phyloP scores from a whole-genome alignment of 1,139 yeast genomes.

The Debaryomycetaceae sp. region DNA sequence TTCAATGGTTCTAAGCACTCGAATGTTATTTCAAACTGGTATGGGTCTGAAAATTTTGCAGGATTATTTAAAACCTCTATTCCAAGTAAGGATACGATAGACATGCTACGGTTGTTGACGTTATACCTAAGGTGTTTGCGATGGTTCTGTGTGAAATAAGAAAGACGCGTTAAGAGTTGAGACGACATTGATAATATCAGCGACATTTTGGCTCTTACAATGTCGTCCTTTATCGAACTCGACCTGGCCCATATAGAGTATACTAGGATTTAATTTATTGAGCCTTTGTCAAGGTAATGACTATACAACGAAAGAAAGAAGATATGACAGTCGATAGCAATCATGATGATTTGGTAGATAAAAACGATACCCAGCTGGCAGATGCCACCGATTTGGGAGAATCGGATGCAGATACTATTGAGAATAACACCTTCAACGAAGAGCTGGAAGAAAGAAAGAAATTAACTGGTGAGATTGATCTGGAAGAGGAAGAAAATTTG shows the following conservation, averaged over 20 bases:
- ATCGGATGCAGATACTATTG: not conserved
- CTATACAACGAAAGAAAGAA: conserved; percentile 1
- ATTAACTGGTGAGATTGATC: not conserved
- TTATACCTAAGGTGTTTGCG: not conserved
- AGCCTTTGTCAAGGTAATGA: not conserved
- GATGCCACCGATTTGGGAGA: not conserved
- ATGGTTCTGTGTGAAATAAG: not conserved
- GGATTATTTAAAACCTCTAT: conserved; percentile 94
- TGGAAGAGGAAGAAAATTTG: conserved; percentile 2
- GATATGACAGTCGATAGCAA: not conserved
- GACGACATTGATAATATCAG: not conserved
- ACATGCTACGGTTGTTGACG: conserved; percentile 46
- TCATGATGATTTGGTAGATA: not conserved
- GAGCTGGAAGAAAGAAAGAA: not conserved
- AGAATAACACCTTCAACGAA: not conserved
- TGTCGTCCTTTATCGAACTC: too few species aligned
- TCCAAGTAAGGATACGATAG: conserved; percentile 89
- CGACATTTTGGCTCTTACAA: not conserved
- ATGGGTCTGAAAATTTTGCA: conserved; percentile 88
- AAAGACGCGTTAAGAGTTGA: not conserved
- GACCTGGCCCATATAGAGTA: too few species aligned
- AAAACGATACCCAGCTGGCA: conserved; percentile 1
- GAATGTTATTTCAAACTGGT: conserved; percentile 94
- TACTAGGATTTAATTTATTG: not conserved
- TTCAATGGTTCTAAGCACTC: conserved; percentile 92